Evolutionary conservation across 2,329 filamentous ascomycete species (phyloP).

Genomic region (Pyrenochaeta sp.): DNA sequence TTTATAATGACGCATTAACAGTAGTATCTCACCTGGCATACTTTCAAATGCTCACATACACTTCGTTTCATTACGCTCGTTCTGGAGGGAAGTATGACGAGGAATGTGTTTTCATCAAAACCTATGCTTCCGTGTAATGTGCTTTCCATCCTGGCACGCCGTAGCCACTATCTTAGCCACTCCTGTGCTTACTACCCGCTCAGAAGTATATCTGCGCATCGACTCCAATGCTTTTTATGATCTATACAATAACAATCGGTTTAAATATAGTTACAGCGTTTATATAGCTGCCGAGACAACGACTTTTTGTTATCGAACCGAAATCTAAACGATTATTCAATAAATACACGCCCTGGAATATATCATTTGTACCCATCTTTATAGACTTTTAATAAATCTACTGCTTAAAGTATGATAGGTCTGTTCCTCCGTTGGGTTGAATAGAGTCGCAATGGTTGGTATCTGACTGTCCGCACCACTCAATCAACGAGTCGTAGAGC

Average conservation of each 20-base stretch:
- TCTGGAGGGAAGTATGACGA: conserved; percentile 78
- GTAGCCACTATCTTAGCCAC: conserved; percentile 95
- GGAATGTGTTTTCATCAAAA: conserved; percentile 75
- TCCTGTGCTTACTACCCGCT: conserved; percentile 92
- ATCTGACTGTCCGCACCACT: too few relatives aligned
- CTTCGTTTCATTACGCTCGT: conserved; percentile 77
- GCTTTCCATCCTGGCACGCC: conserved; percentile 92
- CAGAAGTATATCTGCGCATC: conserved; percentile 84
- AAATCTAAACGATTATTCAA: conserved; percentile 87
- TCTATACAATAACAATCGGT: conserved; percentile 88
- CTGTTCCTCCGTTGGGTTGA: too few relatives aligned
- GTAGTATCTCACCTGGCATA: conserved; percentile 12
- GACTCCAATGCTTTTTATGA: conserved; percentile 84
- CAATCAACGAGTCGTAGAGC: too few relatives aligned
- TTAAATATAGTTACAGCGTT: conserved; percentile 88
- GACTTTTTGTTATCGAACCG: conserved; percentile 70
- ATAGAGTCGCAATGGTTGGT: too few relatives aligned
- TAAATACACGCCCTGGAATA: conserved; percentile 85
- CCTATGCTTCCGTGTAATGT: conserved; percentile 79
- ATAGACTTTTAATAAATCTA: conserved; percentile 86
- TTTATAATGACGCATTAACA: conserved; percentile 52
- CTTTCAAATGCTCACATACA: conserved; percentile 37
- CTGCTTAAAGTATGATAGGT: too few relatives aligned
- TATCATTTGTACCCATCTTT: conserved; percentile 88
- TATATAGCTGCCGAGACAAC: conserved; percentile 81